Evolutionary conservation across 1,284 basidiomycete genomes (phyloP), one percentile per base, ranked within the genome.

Genomic region (Ceratobasidium sp.): DNA sequence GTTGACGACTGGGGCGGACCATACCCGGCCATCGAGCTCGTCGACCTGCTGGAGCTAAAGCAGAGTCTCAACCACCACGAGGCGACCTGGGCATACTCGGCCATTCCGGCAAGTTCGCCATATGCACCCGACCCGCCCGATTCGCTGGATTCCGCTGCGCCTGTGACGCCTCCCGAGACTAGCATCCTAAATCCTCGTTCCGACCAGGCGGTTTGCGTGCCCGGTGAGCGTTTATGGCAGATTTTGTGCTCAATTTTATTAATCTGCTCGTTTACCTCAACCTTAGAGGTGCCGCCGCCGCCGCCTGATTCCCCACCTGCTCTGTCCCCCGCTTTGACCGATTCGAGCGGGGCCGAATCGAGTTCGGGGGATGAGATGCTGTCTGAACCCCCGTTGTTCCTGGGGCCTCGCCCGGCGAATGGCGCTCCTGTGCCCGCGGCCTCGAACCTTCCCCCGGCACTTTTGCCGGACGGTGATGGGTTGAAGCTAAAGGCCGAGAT

Each of bases 321-420:
- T 18, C 27, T 52, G 5, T 66, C 64, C 12, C 64, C 64, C n/a
- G 46, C 64, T 33, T 66, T 46, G 12, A 66, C 27, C 46, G 64
- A 66, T 23, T 66, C 64, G 14, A 66, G 64, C 46, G 41, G 38
- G 41, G 33, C 30, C 64, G 44, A 66, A 23, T 50, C 46, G n/a
- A 41, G 23, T 6, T 12, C 23, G 5, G 64, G 10, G 10, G 23
- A 27, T 18, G 46, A 50, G 1, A 16, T 8, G n/a, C 27, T 12
- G n/a, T 14, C 14, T 23, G n/a, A 0, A 2, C 48, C 14, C 23
- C 23, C 20, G 41, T 27, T 41, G 33, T 41, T 41, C 59, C n/a
- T 18, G 3, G 18, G 35, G 5, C 16, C 12, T 1, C 12, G 5
- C 54, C 12, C 16, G 2, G 50, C 3, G 27, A 27, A 5, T 20